Evolutionary conservation across 2,329 filamentous ascomycete species (phyloP), one percentile per base, ranked within the genome.

Genomic region (Ceratocystis smalleyi): DNA sequence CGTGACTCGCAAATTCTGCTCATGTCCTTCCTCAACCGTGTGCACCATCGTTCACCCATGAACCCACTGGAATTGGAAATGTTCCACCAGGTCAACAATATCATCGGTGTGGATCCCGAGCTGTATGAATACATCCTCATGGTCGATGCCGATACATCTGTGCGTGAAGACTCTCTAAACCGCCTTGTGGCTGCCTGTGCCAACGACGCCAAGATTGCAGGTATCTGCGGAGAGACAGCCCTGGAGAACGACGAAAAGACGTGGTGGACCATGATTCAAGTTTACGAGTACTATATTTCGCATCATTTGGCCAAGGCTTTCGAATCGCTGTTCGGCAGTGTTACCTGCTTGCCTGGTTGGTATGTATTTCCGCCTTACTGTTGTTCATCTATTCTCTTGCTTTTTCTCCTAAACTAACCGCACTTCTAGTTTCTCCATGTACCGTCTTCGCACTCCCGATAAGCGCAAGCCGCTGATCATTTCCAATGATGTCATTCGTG

Each of bases 261-360:
- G 71, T 97, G 91, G 91, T 96, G 90, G 89, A 99, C 94, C 12
- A 99, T 99, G 94, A 99, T 99, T 71, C 94, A 99, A 74, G 94
- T 99, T 68, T 99, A 99, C 77, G 94, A 99, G 75, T 99, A 99
- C 79, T 99, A 91, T 75, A 99, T 99, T 72, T 97, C 94, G 35
- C 94, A 99, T 80, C 88, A 99, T 75, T 78, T 99, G 73, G 81
- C 94, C 63, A 99, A 99, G 78, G 90, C 94, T 67, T 99, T 99
- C 72, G 94, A 99, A 74, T 96, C 91, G 67, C 83, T 99, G 67
- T 99, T 99, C 72, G 94, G 91, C 72, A 95, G 90, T 74, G 94
- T 99, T 67, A 99, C 94, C 66, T 99, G 94, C 86, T 85, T 99
- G 78, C 94, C 94, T 68, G 94, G 94, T 82, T 99, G 94, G 92